A percentile compares a stretch with the other conserved stretches of the same genome.
Conservation (phyloP, 2,329 filamentous ascomycete genomes). For the Rhynchosporium graminicola region DNA sequence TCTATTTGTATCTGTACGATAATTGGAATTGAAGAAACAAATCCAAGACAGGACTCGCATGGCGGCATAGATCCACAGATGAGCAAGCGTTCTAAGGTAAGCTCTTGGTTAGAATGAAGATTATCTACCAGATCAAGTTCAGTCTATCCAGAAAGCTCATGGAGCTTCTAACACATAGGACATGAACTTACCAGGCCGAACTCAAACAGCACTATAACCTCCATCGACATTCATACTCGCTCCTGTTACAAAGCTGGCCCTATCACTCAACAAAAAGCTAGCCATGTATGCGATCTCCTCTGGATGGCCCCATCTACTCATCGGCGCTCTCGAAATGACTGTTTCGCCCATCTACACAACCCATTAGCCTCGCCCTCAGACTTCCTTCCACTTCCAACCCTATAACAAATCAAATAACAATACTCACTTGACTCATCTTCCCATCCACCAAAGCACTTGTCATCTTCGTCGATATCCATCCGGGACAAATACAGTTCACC, state of each 20-base stretch:
- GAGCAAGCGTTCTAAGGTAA: neutral
- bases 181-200: neutral
- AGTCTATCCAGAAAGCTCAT: neutral
- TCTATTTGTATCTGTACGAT: slow-evolving; percentile 34
- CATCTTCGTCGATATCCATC: slow-evolving; percentile 31
- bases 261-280: slow-evolving; percentile 33
- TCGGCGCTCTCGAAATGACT: slow-evolving; percentile 19
- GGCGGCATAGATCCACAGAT: neutral
- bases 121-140: neutral
- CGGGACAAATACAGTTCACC: slow-evolving; percentile 34
- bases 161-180: neutral
- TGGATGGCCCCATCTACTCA: slow-evolving; percentile 26
- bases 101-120: neutral
- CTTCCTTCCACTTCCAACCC: neutral
- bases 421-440: slow-evolving; percentile 19
- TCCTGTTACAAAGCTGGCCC: slow-evolving; percentile 32
- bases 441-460: slow-evolving; percentile 7
- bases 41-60: slow-evolving; percentile 8
- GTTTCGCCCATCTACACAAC: slow-evolving; percentile 15
- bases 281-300: slow-evolving; percentile 31
- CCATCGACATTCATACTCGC: slow-evolving; percentile 30
- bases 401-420: neutral
- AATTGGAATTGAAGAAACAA: slow-evolving; percentile 26
- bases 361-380: slow-evolving; percentile 7
- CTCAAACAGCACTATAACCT: slow-evolving; percentile 23